These are phyloP conservation scores for Septoria petroselini DNA, from an alignment of 2,329 filamentous ascomycete genomes.

Conservation along the genomic window DNA sequence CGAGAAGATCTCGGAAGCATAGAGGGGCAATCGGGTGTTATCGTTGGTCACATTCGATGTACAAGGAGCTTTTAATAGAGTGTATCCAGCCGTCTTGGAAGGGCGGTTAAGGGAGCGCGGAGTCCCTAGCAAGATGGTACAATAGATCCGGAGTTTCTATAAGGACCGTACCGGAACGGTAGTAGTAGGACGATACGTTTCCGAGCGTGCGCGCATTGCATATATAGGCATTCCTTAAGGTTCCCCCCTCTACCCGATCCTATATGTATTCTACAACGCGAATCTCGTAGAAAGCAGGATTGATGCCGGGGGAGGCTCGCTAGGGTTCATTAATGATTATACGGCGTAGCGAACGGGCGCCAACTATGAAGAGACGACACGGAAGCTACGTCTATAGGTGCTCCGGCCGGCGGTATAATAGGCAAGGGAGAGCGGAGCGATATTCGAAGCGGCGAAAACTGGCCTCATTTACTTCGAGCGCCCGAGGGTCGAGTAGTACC, in stretches of 20 bases:
- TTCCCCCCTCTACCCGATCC: not conserved
- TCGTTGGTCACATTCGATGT: not conserved
- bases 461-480: conserved; percentile 2
- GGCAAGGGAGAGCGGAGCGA: not conserved
- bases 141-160: not conserved
- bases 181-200: not conserved
- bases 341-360: not conserved
- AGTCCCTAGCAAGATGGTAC: not conserved
- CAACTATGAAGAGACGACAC: not conserved
- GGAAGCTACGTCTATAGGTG: not conserved
- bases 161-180: not conserved
- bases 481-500: no score
- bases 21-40: not conserved
- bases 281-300: conserved; percentile 1
- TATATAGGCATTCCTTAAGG: not conserved
- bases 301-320: not conserved
- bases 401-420: not conserved
- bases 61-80: conserved; percentile 4
- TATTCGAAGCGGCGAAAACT: not conserved
- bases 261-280: conserved; percentile 3
- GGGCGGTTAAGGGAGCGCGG: not conserved
- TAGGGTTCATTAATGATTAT: not conserved
- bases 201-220: not conserved
- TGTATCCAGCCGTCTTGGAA: not conserved
- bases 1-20: conserved; percentile 27